Evolutionary conservation across 805 yeast genomes (phyloP).

Genomic region (Yarrowia sp.): DNA sequence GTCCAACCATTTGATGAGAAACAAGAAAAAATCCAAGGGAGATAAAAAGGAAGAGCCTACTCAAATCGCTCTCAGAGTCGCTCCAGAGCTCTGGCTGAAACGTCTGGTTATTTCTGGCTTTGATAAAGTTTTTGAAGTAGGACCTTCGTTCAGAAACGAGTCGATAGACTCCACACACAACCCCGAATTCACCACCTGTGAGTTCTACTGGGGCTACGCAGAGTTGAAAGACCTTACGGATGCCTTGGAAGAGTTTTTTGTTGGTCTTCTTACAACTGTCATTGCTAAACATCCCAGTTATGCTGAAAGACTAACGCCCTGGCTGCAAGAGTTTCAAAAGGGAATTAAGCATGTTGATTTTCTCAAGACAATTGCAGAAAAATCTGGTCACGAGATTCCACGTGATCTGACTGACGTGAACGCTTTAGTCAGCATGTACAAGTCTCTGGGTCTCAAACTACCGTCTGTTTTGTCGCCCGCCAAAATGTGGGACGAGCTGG

Average conservation of each 20-base stretch:
- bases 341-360: conserved; percentile 56
- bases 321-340: conserved; percentile 25
- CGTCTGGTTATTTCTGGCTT: conserved; percentile 78
- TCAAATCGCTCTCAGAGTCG: conserved; percentile 68
- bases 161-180: conserved; percentile 91
- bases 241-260: conserved; percentile 58
- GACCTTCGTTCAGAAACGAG: conserved; percentile 77
- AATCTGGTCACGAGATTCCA: conserved; percentile 53
- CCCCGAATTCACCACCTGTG: conserved; percentile 90
- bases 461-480: conserved; percentile 36
- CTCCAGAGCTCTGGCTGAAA: conserved; percentile 95
- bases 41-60: conserved; percentile 22
- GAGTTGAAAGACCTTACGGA: conserved; percentile 62
- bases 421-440: conserved; percentile 44
- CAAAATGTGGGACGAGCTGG: conserved; percentile 61
- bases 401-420: conserved; percentile 40
- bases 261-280: conserved; percentile 41
- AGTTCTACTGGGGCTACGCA: conserved; percentile 75
- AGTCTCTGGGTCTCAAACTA: conserved; percentile 39
- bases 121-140: conserved; percentile 83
- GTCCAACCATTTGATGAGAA: conserved; percentile 31
- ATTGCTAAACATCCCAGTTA: conserved; percentile 28
- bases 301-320: background rate
- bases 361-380: conserved; percentile 55
- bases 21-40: background rate